Percentiles rank a stretch among this genome's conserved stretches.
Conservation (phyloP, 2,329 filamentous ascomycete species). For the Rutstroemia sp. region DNA sequence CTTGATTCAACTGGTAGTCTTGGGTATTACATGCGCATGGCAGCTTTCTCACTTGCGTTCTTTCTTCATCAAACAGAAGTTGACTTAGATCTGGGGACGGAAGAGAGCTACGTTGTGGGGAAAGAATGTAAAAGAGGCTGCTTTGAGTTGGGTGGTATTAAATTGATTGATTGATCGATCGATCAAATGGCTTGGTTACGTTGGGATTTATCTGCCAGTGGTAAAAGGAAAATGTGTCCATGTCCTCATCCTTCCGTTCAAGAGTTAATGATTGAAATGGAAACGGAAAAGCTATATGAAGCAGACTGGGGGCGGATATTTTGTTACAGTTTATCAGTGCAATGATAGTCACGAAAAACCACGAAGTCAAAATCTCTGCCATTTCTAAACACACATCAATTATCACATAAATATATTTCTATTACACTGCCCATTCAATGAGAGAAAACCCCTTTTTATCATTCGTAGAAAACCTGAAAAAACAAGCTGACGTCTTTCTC, state of each 20-base stretch:
- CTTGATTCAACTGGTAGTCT: slow-evolving; percentile 75
- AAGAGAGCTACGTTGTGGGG: not conserved
- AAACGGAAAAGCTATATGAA: not conserved
- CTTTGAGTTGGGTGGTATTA: slow-evolving; percentile 2
- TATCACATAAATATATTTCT: not conserved
- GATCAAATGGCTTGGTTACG: not conserved
- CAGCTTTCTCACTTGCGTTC: slow-evolving; percentile 90
- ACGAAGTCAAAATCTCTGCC: not conserved
- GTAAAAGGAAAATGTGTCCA: too few relatives aligned
- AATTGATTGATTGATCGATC: not conserved
- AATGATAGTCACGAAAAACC: not conserved
- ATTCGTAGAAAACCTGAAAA: not conserved
- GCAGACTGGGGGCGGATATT: not conserved
- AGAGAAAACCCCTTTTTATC: not conserved
- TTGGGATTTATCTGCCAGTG: not conserved
- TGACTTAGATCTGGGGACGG: slow-evolving; percentile 54
- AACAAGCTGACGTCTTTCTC: not conserved
- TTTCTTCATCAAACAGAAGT: slow-evolving; percentile 99
- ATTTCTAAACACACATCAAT: not conserved
- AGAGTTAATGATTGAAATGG: not conserved
- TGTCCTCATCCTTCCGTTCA: too few relatives aligned
- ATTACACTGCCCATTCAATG: not conserved
- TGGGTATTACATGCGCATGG: slow-evolving; percentile 89
- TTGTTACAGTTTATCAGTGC: too few relatives aligned
- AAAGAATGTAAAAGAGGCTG: not conserved